Evolutionary conservation across 371 early-diverging fungal species (phyloP), one percentile per base, ranked within the genome.

Genomic region (Mucor racemosus): DNA sequence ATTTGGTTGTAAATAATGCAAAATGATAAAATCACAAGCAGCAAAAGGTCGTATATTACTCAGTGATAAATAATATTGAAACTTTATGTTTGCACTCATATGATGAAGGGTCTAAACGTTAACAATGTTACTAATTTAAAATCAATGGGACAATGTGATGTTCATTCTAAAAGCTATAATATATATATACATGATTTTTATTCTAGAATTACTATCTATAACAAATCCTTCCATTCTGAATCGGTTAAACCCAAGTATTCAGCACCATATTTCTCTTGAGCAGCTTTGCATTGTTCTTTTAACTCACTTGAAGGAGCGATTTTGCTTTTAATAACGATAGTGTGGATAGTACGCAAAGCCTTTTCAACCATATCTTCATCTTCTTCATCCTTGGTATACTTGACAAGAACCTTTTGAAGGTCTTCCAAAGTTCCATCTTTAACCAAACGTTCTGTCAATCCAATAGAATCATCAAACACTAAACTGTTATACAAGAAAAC

Each of bases 281-380:
- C 76, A 66, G 71, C 62, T 69, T 76, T 26, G 69, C 72, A 67
- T 36, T 73, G 39, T 48, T 72, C 42, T 55, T 81, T 71, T n/a
- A 80, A 73, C 36, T 67, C 77, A 46, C 40, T 68, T 54, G 66
- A 65, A 9, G 72, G 53, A 15, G 62, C 31, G 9, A 62, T 67
- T 34, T 65, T 64, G 1, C 65, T 76, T 60, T 72, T 82, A 33
- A 39, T 69, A 38, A 62, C 65, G 36, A 74, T 64, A 15, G 73
- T 86, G 42, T 76, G 82, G 53, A 75, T 72, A 40, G 75, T 79
- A 40, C 75, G 83, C 55, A 80, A 64, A n/a, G 62, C 60, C 75
- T 91, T 92, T 65, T 92, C 91, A 4, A 86, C 77, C 68, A 90
- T 72, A 75, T 92, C 93, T 46, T 86, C 86, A 60, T 92, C 90